Evolutionary conservation across 352 stramenopile species (phyloP).

Genomic region (Globisporangium viniferum): DNA sequence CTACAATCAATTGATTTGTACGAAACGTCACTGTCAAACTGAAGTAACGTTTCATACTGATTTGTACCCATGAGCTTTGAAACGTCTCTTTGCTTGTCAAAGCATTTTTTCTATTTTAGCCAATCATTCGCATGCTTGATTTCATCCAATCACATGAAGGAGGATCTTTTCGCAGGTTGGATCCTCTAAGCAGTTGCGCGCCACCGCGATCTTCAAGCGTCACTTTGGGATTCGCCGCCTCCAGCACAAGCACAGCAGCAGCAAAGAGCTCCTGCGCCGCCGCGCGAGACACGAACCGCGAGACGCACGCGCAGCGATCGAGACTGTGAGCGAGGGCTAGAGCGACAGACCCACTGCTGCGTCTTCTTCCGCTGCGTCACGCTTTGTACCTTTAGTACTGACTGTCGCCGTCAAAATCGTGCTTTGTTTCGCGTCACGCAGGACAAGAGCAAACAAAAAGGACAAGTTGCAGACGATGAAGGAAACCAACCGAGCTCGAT

Average conservation of each 20-base stretch:
- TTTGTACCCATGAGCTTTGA: too few species aligned
- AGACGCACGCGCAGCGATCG: too few species aligned
- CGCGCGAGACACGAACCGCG: too few species aligned
- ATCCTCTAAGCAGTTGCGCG: not conserved
- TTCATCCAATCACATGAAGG: not conserved
- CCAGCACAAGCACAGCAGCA: not conserved
- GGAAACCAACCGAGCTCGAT: not conserved
- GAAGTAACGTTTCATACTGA: too few species aligned
- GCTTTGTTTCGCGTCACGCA: not conserved
- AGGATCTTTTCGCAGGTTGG: not conserved
- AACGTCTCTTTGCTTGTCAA: too few species aligned
- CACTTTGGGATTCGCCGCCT: not conserved
- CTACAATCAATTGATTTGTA: too few species aligned
- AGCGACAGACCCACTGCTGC: not conserved
- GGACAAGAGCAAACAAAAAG: not conserved
- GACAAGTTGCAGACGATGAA: not conserved
- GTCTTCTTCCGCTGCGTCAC: not conserved
- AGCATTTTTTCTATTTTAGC: not conserved
- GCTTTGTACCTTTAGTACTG: not conserved
- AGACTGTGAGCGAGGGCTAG: not conserved
- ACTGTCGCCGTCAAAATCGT: not conserved
- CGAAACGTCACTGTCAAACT: too few species aligned
- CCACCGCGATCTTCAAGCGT: not conserved
- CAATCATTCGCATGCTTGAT: not conserved
- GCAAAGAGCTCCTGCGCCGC: not conserved